Evolutionary conservation across 23 red algal genomes (phyloP).

Genomic region (Agarophyton chilense): DNA sequence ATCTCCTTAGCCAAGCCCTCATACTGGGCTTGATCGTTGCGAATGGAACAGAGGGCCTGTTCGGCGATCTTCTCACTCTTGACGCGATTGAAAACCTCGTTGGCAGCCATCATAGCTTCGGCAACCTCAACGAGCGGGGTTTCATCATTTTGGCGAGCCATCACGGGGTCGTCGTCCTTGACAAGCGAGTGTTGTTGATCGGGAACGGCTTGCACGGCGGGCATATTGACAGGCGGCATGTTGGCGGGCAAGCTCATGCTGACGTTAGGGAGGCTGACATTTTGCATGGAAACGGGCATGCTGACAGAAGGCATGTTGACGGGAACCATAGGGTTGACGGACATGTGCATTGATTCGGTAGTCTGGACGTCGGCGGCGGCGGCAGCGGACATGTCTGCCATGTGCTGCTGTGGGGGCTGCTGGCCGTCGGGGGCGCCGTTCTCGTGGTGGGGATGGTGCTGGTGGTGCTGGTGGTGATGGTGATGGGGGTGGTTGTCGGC

Average conservation of each 20-base stretch:
- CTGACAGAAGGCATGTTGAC: slow-evolving; percentile 6
- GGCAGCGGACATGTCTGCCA: neutral
- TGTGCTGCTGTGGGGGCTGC: slow-evolving; percentile 1
- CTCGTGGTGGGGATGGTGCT: neutral
- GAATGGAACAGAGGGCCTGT: slow-evolving; percentile 43
- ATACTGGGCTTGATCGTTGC: slow-evolving; percentile 55
- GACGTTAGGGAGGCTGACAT: slow-evolving; percentile 1
- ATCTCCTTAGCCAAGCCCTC: slow-evolving; percentile 59
- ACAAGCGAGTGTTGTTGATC: slow-evolving; percentile 10
- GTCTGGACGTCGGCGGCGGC: neutral
- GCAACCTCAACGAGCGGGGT: slow-evolving; percentile 65
- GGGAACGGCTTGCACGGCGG: slow-evolving; percentile 19
- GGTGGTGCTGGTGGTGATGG: neutral
- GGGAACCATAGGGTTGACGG: slow-evolving; percentile 18
- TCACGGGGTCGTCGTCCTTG: slow-evolving; percentile 6
- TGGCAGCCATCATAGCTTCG: slow-evolving; percentile 61
- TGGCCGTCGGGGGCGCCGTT: slow-evolving; percentile 41
- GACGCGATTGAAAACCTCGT: slow-evolving; percentile 60
- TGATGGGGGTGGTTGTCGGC: slow-evolving; percentile 8
- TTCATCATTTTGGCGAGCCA: slow-evolving; percentile 43
- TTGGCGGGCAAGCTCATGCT: neutral
- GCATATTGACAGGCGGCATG: slow-evolving; percentile 19
- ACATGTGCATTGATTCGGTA: slow-evolving; percentile 11
- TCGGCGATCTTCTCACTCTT: slow-evolving; percentile 76
- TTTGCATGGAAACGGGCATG: slow-evolving; percentile 1